These are phyloP conservation scores for Hypoxylon crocopeplum DNA, from an alignment of 495 filamentous ascomycete species.

Conservation along the genomic window DNA sequence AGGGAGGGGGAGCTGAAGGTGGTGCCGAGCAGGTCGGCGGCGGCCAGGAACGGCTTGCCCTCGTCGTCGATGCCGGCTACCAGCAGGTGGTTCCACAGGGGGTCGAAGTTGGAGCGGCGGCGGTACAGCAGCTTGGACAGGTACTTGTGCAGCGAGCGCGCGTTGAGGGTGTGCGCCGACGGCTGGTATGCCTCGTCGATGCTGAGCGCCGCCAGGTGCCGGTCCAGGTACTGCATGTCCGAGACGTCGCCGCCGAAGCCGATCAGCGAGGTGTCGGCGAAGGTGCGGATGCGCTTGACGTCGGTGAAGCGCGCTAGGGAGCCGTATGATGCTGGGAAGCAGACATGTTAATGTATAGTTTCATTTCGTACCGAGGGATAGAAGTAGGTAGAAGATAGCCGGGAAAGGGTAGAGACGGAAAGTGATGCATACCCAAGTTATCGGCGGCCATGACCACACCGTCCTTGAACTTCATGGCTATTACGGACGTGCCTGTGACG, in stretches of 20 bases:
- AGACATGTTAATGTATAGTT: constrained; percentile 17
- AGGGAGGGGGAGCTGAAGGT: constrained; percentile 86
- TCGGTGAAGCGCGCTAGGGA: constrained; percentile 96
- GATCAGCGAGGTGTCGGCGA: constrained; percentile 77
- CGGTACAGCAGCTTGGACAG: constrained; percentile 93
- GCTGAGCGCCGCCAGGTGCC: constrained; percentile 82
- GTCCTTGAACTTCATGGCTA: constrained; percentile 93
- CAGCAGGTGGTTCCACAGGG: constrained; percentile 93
- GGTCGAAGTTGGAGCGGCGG: constrained; percentile 93
- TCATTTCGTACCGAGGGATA: background rate
- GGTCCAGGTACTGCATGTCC: constrained; percentile 98
- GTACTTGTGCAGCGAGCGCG: constrained; percentile 95
- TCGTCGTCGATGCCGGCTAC: constrained; percentile 86
- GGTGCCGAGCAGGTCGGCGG: constrained; percentile 90
- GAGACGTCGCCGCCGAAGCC: constrained; percentile 94
- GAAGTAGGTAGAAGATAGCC: background rate
- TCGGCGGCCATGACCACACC: constrained; percentile 96
- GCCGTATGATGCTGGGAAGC: constrained; percentile 84
- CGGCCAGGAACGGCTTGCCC: constrained; percentile 84
- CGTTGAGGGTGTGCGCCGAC: constrained; percentile 68
- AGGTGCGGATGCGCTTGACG: constrained; percentile 86
- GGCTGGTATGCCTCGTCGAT: constrained; percentile 85
- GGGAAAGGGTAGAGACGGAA: background rate
- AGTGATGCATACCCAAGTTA: constrained; percentile 75
- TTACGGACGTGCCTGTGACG: constrained; percentile 94